These are phyloP conservation scores for Rubus idaeus DNA, from an alignment of 306 rosid genomes.

Conservation along the genomic window DNA sequence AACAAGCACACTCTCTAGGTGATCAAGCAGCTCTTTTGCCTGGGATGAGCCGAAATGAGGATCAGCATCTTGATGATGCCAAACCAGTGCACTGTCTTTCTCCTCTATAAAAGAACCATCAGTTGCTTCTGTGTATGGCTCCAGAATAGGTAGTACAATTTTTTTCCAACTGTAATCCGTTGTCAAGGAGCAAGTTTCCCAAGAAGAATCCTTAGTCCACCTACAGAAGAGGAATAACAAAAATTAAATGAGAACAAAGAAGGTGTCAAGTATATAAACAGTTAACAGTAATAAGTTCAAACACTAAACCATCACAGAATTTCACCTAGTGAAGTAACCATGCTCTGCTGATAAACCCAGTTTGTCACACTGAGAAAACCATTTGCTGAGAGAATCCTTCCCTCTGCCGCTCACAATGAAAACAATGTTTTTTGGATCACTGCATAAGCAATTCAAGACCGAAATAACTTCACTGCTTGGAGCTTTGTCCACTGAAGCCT, in stretches of 20 bases:
- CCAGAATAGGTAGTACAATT: slow-evolving; percentile 65
- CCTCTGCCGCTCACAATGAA: slow-evolving; percentile 80
- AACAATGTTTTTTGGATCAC: slow-evolving; percentile 60
- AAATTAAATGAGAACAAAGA: neutral
- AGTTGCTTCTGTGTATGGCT: slow-evolving; percentile 69
- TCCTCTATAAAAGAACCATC: slow-evolving; percentile 78
- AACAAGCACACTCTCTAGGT: slow-evolving; percentile 67
- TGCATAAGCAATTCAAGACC: slow-evolving; percentile 53
- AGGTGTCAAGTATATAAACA: neutral
- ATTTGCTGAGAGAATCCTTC: slow-evolving; percentile 49
- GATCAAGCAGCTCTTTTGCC: slow-evolving; percentile 79
- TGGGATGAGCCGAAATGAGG: slow-evolving; percentile 62
- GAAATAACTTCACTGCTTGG: slow-evolving; percentile 54
- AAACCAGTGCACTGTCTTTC: slow-evolving; percentile 74
- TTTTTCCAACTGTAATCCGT: slow-evolving; percentile 59
- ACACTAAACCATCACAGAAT: neutral
- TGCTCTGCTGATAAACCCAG: slow-evolving; percentile 77
- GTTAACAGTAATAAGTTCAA: neutral
- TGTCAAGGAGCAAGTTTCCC: slow-evolving; percentile 51
- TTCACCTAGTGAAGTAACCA: slow-evolving; percentile 72
- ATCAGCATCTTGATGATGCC: slow-evolving; percentile 75
- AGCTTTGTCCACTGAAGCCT: slow-evolving; percentile 40
- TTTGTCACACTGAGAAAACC: slow-evolving; percentile 64
- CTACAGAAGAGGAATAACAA: slow-evolving; percentile 26
- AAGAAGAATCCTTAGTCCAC: slow-evolving; percentile 50